These are phyloP conservation scores for Iberis amara DNA, from an alignment of 441 rosid species.

Conservation along the genomic window DNA sequence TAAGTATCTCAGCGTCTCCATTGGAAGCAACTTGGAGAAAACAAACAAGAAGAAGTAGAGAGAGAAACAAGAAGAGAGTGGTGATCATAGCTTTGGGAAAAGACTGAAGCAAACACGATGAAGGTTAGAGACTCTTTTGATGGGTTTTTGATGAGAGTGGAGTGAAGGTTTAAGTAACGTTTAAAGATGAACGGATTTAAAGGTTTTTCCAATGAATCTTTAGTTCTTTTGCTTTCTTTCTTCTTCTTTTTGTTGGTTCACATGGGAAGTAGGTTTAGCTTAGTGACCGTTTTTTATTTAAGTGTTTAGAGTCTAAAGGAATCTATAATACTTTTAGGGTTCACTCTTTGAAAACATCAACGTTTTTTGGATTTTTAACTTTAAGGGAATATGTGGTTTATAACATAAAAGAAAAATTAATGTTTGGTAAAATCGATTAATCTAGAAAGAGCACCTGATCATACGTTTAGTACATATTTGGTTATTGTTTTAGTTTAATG, in stretches of 20 bases:
- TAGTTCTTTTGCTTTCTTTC: constrained; percentile 3
- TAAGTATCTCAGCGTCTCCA: constrained; percentile 46
- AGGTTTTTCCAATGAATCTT: constrained; percentile 12
- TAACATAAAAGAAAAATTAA: no score
- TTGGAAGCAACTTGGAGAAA: constrained; percentile 26
- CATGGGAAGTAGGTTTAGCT: constrained; percentile 24
- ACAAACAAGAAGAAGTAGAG: constrained; percentile 21
- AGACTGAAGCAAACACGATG: no score
- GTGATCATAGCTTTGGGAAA: constrained; percentile 17
- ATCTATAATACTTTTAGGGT: constrained; percentile 9
- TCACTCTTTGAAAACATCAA: no score
- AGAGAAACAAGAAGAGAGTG: constrained; percentile 8
- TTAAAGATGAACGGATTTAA: constrained; percentile 18
- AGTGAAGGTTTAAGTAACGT: constrained; percentile 11
- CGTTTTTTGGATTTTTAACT: no score
- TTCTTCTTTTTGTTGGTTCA: constrained; percentile 18
- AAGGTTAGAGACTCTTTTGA: no score
- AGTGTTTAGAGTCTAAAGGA: constrained; percentile 7
- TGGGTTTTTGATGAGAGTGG: not conserved
- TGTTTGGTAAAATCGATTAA: not conserved
- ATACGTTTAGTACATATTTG: constrained; percentile 11
- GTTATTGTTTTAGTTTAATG: no score
- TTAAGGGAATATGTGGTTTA: no score
- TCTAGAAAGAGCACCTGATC: constrained; percentile 1
- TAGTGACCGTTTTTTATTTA: constrained; percentile 15